Evolutionary conservation across 768 basidiomycete genomes (phyloP), one percentile per base, ranked within the genome.

Genomic region (Piloderma croceum): DNA sequence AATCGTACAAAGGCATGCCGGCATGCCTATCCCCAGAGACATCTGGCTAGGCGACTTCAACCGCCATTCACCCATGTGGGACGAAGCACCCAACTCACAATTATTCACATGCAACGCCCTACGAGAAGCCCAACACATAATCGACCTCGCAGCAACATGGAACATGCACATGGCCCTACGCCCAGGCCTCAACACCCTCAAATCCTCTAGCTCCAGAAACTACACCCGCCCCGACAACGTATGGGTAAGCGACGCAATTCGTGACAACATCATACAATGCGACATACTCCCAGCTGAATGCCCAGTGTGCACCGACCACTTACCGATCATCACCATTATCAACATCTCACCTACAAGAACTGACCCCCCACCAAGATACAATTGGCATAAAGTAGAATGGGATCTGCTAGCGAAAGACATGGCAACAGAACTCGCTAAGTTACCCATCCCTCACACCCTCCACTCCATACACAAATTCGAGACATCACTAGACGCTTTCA

Each of bases 221-320:
- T 57, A 52, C 35, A 64, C 66, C 5, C 36, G 65, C 7, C 59
- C 62, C 4, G 69, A 76, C 52, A 76, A 77, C 38, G 64, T 75
- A 0, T 75, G 67, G 43, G 43, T 48, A 20, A 44, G 61, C 3
- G 29, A 34, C 1, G 24, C 39, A 0, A 32, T 62, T 0, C 20
- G 39, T 0, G 47, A 59, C 3, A 6, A 21, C 1, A 27, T 69
- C 1, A 43, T 59, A 7, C 4, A 32, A 4, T 73, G 70, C 48
- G 32, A 56, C 9, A 53, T 53, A 1, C 24, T 38, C 3, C 50
- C 46, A 2, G 42, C 39, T 0, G 3, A 32, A 0, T 46, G 31
- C 3, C 60, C 57, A 1, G 31, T 50, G 0, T 38, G 42, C 1
- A 60, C 70, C 3, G 69, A 76, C 50, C 70, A 76, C 46, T 58